Conservation (phyloP, 768 basidiomycete genomes). For the Boletellus emodensis region DNA sequence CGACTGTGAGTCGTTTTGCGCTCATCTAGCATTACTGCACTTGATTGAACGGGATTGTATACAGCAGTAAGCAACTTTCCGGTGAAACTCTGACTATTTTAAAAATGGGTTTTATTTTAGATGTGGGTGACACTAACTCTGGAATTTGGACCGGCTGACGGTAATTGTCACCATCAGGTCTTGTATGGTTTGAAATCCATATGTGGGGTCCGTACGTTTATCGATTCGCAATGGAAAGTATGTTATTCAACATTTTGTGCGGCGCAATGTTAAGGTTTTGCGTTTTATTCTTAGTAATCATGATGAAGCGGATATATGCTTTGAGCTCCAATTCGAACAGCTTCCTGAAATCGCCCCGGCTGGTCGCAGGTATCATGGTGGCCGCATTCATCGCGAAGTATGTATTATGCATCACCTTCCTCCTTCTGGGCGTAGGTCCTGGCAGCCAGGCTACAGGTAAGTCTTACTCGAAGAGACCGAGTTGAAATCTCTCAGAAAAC, state of each 20-base stretch:
- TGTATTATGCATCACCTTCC: background rate
- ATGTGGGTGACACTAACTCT: slow-evolving; percentile 4
- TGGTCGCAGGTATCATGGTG: slow-evolving; percentile 4
- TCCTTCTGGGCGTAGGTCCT: slow-evolving; percentile 11
- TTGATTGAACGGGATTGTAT: background rate
- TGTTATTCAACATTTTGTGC: background rate
- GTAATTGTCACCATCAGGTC: slow-evolving; percentile 4
- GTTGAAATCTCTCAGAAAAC: background rate
- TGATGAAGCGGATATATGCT: slow-evolving; percentile 19
- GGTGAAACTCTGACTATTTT: too few species aligned
- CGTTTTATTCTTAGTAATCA: slow-evolving; percentile 5
- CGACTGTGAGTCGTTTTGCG: slow-evolving; percentile 2
- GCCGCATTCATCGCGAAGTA: slow-evolving; percentile 4
- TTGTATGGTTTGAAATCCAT: slow-evolving; percentile 13
- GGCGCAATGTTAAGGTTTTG: background rate
- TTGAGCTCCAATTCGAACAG: slow-evolving; percentile 3
- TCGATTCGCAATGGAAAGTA: slow-evolving; percentile 16
- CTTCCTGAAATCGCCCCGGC: slow-evolving; percentile 6
- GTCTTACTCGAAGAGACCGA: background rate
- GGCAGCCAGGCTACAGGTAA: slow-evolving; percentile 1
- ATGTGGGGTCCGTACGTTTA: slow-evolving; percentile 14
- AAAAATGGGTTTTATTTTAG: background rate
- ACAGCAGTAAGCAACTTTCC: slow-evolving; percentile 9
- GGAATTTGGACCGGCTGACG: background rate
- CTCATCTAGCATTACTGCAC: background rate